Percentiles rank a stretch among this genome's conserved stretches.
Evolutionary conservation across 768 basidiomycete genomes (phyloP).

Genomic region (Mycena galericulata): DNA sequence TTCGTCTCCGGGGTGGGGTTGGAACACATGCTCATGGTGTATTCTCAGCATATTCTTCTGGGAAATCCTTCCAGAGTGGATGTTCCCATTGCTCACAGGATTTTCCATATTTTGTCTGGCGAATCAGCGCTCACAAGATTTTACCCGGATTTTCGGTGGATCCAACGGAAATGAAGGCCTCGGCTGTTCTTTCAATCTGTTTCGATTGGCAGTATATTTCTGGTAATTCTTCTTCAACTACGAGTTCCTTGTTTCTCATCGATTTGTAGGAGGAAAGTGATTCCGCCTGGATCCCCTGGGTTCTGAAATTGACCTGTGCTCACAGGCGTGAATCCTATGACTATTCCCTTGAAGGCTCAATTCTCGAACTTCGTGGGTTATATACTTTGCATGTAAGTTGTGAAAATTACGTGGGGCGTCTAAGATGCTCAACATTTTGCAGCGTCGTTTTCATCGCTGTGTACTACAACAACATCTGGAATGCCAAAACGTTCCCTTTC

Average conservation of each 20-base stretch:
- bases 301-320: slow-evolving; percentile 1
- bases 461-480: slow-evolving; percentile 68
- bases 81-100: slow-evolving; percentile 72
- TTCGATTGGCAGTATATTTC: slow-evolving; percentile 75
- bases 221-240: slow-evolving; percentile 38
- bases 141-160: slow-evolving; percentile 74
- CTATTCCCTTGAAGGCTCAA: slow-evolving; percentile 65
- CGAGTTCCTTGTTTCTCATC: background rate
- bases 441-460: slow-evolving; percentile 61
- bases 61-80: slow-evolving; percentile 65
- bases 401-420: slow-evolving; percentile 11
- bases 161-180: slow-evolving; percentile 73
- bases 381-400: slow-evolving; percentile 59
- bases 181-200: slow-evolving; percentile 65
- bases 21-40: background rate
- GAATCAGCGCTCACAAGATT: slow-evolving; percentile 55
- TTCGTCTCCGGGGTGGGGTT: slow-evolving; percentile 31
- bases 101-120: slow-evolving; percentile 70
- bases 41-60: slow-evolving; percentile 56
- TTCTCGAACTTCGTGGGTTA: slow-evolving; percentile 61
- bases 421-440: background rate
- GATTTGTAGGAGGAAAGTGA: slow-evolving; percentile 16
- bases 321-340: slow-evolving; percentile 57
- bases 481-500: slow-evolving; percentile 51
- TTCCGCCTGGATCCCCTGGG: background rate